phyloP scores from a whole-genome alignment of 2,329 filamentous ascomycete genomes.

The Arthroderma sp. region DNA sequence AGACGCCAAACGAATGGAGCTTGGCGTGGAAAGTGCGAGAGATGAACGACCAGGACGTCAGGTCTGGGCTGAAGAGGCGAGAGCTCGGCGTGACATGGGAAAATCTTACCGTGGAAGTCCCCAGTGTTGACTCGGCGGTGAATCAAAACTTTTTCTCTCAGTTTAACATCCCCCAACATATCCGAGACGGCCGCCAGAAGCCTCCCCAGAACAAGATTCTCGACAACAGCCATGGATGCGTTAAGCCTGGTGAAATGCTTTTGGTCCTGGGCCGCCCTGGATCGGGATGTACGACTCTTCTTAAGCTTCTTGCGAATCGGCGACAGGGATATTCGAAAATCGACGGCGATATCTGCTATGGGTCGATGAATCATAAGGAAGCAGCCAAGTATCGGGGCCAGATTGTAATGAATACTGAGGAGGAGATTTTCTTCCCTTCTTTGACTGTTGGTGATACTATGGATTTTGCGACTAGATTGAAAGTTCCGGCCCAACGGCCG shows the following conservation, averaged over 20 bases:
- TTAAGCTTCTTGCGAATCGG: slow-evolving; percentile 63
- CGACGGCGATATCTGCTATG: slow-evolving; percentile 60
- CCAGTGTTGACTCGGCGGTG: too few species aligned
- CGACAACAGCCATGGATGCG: slow-evolving; percentile 61
- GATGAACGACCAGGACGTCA: too few species aligned
- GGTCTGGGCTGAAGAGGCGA: too few species aligned
- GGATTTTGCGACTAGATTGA: slow-evolving; percentile 69
- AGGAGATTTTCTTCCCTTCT: slow-evolving; percentile 72
- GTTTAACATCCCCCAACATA: too few species aligned
- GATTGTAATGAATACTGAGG: slow-evolving; percentile 73
- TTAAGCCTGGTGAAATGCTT: slow-evolving; percentile 79
- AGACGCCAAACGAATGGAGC: too few species aligned
- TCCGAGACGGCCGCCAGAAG: too few species aligned
- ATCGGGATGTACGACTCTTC: slow-evolving; percentile 59
- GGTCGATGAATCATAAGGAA: slow-evolving; percentile 60
- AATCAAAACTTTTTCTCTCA: too few species aligned
- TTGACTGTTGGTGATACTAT: slow-evolving; percentile 80
- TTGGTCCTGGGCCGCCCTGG: slow-evolving; percentile 44
- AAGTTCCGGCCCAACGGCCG: slow-evolving; percentile 60
- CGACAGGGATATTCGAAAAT: slow-evolving; percentile 42
- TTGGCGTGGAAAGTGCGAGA: too few species aligned
- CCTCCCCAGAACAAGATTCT: neutral
- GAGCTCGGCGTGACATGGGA: too few species aligned
- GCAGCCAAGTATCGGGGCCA: slow-evolving; percentile 61
- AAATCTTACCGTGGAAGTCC: too few species aligned